Percentiles rank a stretch among this genome's conserved stretches.
phyloP scores from a whole-genome alignment of 192 early-diverging fungal genomes.

The Podila epigama region DNA sequence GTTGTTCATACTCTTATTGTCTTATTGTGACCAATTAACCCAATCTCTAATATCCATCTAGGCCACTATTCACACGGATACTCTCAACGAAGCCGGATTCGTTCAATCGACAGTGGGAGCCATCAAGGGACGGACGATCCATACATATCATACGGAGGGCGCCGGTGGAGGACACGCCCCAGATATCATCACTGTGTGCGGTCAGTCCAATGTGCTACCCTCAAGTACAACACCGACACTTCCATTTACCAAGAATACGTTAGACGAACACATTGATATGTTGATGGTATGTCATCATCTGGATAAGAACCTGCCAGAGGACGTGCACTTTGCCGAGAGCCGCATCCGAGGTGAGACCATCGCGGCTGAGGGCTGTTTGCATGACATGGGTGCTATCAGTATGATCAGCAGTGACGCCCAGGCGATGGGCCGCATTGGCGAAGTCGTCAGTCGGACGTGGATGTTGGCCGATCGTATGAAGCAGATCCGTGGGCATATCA shows the following conservation, averaged over 20 bases:
- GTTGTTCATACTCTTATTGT: background rate
- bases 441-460: constrained; percentile 93
- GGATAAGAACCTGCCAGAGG: constrained; percentile 91
- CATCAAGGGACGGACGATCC: constrained; percentile 91
- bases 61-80: constrained; percentile 96
- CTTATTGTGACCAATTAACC: no score
- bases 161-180: constrained; percentile 96
- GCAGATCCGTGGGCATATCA: constrained; percentile 73
- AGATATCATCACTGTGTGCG: constrained; percentile 79
- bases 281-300: constrained; percentile 99
- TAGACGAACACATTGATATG: constrained; percentile 99
- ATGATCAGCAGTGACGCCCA: constrained; percentile 95
- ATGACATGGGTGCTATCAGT: constrained; percentile 93
- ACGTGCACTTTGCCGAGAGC: constrained; percentile 96
- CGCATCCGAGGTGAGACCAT: constrained; percentile 97
- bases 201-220: constrained; percentile 88
- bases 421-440: constrained; percentile 97
- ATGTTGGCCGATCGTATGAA: constrained; percentile 98
- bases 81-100: constrained; percentile 97
- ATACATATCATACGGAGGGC: constrained; percentile 97
- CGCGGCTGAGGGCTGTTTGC: constrained; percentile 95
- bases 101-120: constrained; percentile 91
- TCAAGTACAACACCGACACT: constrained; percentile 96
- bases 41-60: constrained; percentile 51
- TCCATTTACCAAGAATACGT: constrained; percentile 93